These are phyloP conservation scores for Sugiyamaella floridensis DNA, from an alignment of 805 yeast genomes.

Conservation along the genomic window DNA sequence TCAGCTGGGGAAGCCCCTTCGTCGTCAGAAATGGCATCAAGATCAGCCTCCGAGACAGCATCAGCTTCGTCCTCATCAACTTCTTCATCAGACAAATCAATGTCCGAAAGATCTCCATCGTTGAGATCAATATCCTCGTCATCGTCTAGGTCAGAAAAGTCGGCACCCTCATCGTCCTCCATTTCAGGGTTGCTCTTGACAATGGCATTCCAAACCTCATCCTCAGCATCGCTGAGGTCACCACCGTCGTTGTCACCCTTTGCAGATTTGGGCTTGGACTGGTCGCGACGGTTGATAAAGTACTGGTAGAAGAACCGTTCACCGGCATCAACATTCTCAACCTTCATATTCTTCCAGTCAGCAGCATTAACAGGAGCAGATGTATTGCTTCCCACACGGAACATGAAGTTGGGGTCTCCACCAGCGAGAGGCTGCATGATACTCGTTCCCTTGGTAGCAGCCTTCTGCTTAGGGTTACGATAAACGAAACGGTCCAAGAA, in stretches of 20 bases:
- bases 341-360: conserved; percentile 63
- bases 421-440: conserved; percentile 98
- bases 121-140: conserved; percentile 31
- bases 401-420: conserved; percentile 31
- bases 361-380: conserved; percentile 70
- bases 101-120: conserved; percentile 7
- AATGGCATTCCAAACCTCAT: conserved; percentile 74
- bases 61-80: conserved; percentile 21
- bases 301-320: conserved; percentile 85
- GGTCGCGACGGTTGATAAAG: conserved; percentile 54
- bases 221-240: conserved; percentile 41
- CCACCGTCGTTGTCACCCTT: conserved; percentile 22
- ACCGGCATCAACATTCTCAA: conserved; percentile 68
- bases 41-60: not conserved
- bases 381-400: conserved; percentile 7
- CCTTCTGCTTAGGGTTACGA: conserved; percentile 79
- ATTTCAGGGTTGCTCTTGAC: conserved; percentile 69
- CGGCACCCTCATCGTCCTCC: conserved; percentile 39
- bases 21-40: conserved; percentile 25
- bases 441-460: conserved; percentile 66
- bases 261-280: conserved; percentile 26
- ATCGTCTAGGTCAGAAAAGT: conserved; percentile 31
- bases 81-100: conserved; percentile 29
- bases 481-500: conserved; percentile 94
- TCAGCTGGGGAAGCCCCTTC: conserved; percentile 31